A percentile compares a stretch with the other conserved stretches of the same genome.
Evolutionary conservation across 208 protist species (phyloP).

Genomic region (Trypanosoma mega): DNA sequence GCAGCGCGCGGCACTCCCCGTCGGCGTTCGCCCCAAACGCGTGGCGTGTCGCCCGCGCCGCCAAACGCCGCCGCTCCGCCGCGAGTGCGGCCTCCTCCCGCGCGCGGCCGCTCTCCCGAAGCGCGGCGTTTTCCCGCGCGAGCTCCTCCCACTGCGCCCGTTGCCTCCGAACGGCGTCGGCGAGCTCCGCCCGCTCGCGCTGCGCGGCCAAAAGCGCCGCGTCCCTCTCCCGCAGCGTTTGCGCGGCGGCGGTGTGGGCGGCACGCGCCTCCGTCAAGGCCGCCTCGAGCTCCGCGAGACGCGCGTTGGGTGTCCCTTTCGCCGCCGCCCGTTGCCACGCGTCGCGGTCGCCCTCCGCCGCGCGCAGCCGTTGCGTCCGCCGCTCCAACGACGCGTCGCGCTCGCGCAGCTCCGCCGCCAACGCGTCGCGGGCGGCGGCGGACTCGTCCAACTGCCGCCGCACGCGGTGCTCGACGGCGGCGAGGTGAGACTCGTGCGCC

Average conservation of each 20-base stretch:
- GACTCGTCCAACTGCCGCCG: conserved; percentile 58
- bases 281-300: conserved; percentile 59
- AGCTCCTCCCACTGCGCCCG: too few relatives aligned
- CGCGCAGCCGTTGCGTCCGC: conserved; percentile 54
- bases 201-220: conserved; percentile 38
- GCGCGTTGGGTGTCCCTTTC: conserved; percentile 73
- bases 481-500: conserved; percentile 81
- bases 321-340: conserved; percentile 53
- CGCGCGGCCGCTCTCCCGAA: not conserved
- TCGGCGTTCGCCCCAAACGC: too few relatives aligned
- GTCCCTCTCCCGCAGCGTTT: conserved; percentile 49
- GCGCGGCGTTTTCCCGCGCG: too few relatives aligned
- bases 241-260: conserved; percentile 47
- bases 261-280: conserved; percentile 83
- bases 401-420: conserved; percentile 24
- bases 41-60: too few relatives aligned
- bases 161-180: not conserved
- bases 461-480: conserved; percentile 50
- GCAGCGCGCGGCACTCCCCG: not conserved
- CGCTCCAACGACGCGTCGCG: too few relatives aligned
- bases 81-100: not conserved
- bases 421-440: conserved; percentile 24
- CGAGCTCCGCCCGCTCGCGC: conserved; percentile 23
- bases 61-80: not conserved
- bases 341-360: conserved; percentile 46